Evolutionary conservation across 352 stramenopile species (phyloP).

Genomic region (Phytophthora boehmeriae): DNA sequence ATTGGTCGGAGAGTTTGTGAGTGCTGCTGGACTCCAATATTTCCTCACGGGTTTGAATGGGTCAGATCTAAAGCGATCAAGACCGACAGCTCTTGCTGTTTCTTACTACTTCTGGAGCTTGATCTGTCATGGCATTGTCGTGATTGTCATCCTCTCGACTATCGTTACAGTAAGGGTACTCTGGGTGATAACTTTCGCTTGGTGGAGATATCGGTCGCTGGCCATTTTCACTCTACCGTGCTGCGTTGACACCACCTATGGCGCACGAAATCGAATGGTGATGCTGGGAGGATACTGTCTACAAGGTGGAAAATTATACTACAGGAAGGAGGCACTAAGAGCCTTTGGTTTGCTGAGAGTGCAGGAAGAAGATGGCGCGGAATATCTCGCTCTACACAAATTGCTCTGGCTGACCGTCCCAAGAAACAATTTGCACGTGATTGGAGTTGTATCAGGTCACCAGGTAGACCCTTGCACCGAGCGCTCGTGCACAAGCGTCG

Average conservation of each 20-base stretch:
- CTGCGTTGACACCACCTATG: constrained; percentile 19
- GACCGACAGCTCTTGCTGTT: background rate
- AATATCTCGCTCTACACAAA: constrained; percentile 19
- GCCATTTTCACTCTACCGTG: constrained; percentile 15
- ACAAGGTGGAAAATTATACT: constrained; percentile 18
- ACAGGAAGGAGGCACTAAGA: constrained; percentile 13
- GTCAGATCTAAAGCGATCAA: constrained; percentile 2
- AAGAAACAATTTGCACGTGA: constrained; percentile 11
- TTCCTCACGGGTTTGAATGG: constrained; percentile 11
- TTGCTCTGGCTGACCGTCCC: constrained; percentile 18
- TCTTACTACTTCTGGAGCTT: constrained; percentile 28
- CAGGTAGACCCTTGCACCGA: constrained; percentile 19
- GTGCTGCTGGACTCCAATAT: constrained; percentile 3
- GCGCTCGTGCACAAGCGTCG: constrained; percentile 12
- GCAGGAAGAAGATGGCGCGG: constrained; percentile 16
- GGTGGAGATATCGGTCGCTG: constrained; percentile 19
- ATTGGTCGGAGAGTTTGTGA: constrained; percentile 27
- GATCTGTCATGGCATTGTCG: constrained; percentile 23
- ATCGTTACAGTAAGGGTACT: constrained; percentile 6
- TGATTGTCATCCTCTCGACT: constrained; percentile 13
- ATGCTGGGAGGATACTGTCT: constrained; percentile 15
- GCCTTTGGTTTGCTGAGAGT: constrained; percentile 20
- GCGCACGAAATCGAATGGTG: constrained; percentile 18
- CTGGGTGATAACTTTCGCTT: constrained; percentile 10
- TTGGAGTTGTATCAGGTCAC: constrained; percentile 8